Evolutionary conservation across 805 yeast species (phyloP).

Genomic region (Nakazawaea siamensis): DNA sequence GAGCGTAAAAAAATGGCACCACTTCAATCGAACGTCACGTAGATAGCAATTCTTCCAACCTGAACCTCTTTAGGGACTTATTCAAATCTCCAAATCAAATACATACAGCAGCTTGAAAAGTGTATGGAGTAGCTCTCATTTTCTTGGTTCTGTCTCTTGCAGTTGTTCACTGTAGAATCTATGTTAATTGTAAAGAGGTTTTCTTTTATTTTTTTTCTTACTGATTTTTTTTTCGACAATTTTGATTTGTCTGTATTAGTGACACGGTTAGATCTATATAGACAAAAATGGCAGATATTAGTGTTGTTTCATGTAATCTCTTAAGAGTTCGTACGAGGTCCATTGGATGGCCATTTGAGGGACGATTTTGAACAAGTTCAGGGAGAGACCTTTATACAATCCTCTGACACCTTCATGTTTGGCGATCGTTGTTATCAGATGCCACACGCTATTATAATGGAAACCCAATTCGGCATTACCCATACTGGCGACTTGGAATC

Average conservation of each 20-base stretch:
- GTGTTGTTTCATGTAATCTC: slow-evolving; percentile 27
- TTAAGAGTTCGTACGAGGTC: slow-evolving; percentile 73
- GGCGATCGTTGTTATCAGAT: slow-evolving; percentile 67
- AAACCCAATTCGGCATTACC: slow-evolving; percentile 72
- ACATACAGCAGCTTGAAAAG: slow-evolving; percentile 40
- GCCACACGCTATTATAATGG: slow-evolving; percentile 65
- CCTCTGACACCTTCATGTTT: slow-evolving; percentile 67
- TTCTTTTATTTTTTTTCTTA: neutral
- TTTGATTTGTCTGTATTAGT: slow-evolving; percentile 8
- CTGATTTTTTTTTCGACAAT: neutral
- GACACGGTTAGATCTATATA: slow-evolving; percentile 5
- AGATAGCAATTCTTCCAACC: too few species aligned
- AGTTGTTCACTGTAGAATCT: neutral
- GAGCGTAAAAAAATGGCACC: too few species aligned
- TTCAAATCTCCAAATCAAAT: slow-evolving; percentile 2
- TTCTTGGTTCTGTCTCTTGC: slow-evolving; percentile 5
- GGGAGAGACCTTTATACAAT: slow-evolving; percentile 65
- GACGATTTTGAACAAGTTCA: slow-evolving; percentile 81
- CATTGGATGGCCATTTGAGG: slow-evolving; percentile 97
- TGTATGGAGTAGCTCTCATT: slow-evolving; percentile 43
- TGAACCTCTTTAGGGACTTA: too few species aligned
- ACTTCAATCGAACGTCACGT: too few species aligned
- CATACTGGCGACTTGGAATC: slow-evolving; percentile 89
- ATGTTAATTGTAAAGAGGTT: neutral
- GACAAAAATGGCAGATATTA: neutral